phyloP scores from a whole-genome alignment of 257 asterid genomes.

The Solanum bulbocastanum region DNA sequence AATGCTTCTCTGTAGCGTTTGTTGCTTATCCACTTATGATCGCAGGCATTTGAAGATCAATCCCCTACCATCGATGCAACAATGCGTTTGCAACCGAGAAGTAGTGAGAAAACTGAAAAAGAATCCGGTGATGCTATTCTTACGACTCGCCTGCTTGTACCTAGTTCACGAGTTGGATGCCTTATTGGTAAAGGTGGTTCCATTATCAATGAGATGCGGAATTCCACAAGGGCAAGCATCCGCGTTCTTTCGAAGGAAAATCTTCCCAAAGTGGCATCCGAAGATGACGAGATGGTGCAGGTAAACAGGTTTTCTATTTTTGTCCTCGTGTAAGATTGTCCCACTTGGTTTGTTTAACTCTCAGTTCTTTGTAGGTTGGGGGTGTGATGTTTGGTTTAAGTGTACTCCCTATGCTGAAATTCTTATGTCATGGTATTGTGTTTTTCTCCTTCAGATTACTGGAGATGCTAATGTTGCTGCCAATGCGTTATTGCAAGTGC shows the following conservation, averaged over 20 bases:
- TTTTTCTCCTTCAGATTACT: slow-evolving; percentile 34
- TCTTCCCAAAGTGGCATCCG: slow-evolving; percentile 77
- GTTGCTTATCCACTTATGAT: slow-evolving; percentile 8
- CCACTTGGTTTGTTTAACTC: background rate
- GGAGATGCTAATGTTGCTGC: slow-evolving; percentile 66
- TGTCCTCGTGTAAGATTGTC: background rate
- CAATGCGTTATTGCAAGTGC: slow-evolving; percentile 58
- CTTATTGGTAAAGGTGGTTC: slow-evolving; percentile 90
- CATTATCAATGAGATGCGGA: slow-evolving; percentile 71
- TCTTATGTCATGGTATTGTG: background rate
- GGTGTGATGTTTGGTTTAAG: background rate
- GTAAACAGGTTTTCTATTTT: slow-evolving; percentile 23
- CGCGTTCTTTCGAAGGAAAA: slow-evolving; percentile 63
- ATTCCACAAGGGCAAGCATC: slow-evolving; percentile 60
- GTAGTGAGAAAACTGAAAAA: slow-evolving; percentile 61
- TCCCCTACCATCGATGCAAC: slow-evolving; percentile 74
- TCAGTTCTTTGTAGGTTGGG: background rate
- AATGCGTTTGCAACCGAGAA: slow-evolving; percentile 70
- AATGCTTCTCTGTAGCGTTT: background rate
- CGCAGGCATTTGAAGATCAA: slow-evolving; percentile 60
- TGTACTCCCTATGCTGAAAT: background rate
- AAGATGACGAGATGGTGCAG: slow-evolving; percentile 87
- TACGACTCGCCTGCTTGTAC: slow-evolving; percentile 64
- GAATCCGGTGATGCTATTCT: slow-evolving; percentile 47
- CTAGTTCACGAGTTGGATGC: slow-evolving; percentile 73